These are phyloP conservation scores for Hypoxylon fragiforme DNA, from an alignment of 495 filamentous ascomycete species.

Conservation along the genomic window DNA sequence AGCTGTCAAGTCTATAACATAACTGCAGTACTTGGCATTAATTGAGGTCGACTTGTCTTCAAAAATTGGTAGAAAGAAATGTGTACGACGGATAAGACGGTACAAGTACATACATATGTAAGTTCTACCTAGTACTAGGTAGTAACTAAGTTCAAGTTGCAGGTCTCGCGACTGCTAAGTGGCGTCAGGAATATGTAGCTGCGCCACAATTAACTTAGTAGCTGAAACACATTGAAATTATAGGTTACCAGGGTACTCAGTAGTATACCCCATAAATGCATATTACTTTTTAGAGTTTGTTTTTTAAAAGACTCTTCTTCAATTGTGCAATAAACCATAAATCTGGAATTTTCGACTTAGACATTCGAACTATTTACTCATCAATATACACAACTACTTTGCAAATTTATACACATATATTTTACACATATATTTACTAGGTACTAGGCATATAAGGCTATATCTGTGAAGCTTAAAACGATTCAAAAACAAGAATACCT, in stretches of 20 bases:
- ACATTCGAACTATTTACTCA: constrained; percentile 4
- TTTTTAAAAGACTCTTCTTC: background rate
- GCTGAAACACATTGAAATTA: too few relatives aligned
- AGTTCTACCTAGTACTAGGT: too few relatives aligned
- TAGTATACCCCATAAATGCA: constrained; percentile 9
- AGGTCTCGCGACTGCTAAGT: constrained; percentile 11
- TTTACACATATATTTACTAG: background rate
- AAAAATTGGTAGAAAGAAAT: too few relatives aligned
- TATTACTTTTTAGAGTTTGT: background rate
- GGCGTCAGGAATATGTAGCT: too few relatives aligned
- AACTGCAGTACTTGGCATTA: too few relatives aligned
- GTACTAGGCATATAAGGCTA: background rate
- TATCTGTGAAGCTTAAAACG: background rate
- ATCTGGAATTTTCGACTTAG: constrained; percentile 16
- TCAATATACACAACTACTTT: background rate
- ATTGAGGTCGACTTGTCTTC: too few relatives aligned
- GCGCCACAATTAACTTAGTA: background rate
- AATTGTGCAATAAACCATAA: constrained; percentile 19
- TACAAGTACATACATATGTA: constrained; percentile 9
- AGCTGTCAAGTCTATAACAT: too few relatives aligned
- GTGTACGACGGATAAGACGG: constrained; percentile 20
- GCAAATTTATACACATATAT: background rate
- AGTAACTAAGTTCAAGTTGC: constrained; percentile 13
- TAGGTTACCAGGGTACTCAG: too few relatives aligned
- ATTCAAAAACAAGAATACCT: background rate